Base-by-base conservation (phyloP, 139 green algal species). In the Chlamydomonas sp. region DNA sequence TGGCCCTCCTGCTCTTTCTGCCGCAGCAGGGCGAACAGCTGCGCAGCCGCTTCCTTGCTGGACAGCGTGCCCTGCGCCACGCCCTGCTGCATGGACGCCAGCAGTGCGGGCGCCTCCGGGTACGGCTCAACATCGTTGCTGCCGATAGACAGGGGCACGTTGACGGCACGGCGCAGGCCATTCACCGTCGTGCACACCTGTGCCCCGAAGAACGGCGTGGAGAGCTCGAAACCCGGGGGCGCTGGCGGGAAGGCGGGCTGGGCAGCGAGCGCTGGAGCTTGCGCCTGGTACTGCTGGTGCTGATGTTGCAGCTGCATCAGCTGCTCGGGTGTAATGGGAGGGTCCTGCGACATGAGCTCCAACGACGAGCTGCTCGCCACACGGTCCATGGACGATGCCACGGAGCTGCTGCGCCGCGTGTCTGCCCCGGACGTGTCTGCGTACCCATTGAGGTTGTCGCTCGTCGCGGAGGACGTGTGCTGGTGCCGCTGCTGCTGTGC, bases 1-100 rank as follows among this genome's bases (percentile, higher is more conserved):
- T 67, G 77, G 18, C 77, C 78, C 59, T 85, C 87, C 83, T 79
- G 71, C 18, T 94, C 86, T 61, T 92, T 87, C 62, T 90, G 85
- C 79, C 88, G 88, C 5, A 91, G 89, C 80, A 94, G 74, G 5
- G 86, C 78, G 49, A 93, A 81, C 1, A 93, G 89, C 89, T 93
- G 89, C 61, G 83, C 63, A 0, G 92, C 92, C 3, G 89, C 92
- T 2, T 94, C 90, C 75, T 89, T 90, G 72, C 69, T 87, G 59
- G 76, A 86, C n/a, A 92, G 31, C 4, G 76, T 85, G 66, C 87
- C 89, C 49, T 85, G 71, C 63, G 77, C 71, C n/a, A 94, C 89
- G 5, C 84, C 89, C 16, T 87, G 87, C 76, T 90, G 88, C 84
- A 94, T 85, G 62, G 89, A 85, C 0, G 80, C 80, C 64, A 92